Conservation (phyloP, 139 green algal species). For the Chlorella sp. region DNA sequence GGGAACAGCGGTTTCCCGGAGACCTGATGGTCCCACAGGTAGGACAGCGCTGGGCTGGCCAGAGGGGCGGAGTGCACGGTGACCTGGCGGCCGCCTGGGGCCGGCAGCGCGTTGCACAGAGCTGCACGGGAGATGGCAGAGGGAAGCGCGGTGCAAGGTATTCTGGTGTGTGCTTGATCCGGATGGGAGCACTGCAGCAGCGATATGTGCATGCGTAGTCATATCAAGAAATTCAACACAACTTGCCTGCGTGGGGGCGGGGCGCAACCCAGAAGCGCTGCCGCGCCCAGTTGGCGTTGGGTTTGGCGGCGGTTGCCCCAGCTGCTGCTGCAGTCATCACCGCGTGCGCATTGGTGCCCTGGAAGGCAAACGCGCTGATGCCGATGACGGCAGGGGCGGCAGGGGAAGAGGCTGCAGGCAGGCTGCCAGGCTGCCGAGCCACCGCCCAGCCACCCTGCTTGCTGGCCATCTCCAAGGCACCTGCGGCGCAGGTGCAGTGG, state of each 20-base stretch:
- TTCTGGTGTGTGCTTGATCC: no score
- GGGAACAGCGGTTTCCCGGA: conserved; percentile 64
- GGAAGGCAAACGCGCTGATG: conserved; percentile 57
- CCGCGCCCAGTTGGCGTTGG: not conserved
- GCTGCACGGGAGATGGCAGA: no score
- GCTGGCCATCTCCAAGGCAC: conserved; percentile 30
- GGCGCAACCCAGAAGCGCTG: conserved; percentile 44
- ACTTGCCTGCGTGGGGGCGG: conserved; percentile 9
- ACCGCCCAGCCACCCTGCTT: not conserved
- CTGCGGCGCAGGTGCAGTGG: not conserved
- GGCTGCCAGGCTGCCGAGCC: conserved; percentile 25
- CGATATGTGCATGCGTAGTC: not conserved
- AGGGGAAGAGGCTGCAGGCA: not conserved
- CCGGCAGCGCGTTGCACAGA: not conserved
- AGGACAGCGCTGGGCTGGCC: conserved; percentile 43
- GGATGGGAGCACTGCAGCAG: no score
- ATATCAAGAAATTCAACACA: not conserved
- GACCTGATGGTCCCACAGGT: conserved; percentile 80
- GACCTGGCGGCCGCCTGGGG: conserved; percentile 12
- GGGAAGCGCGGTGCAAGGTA: no score
- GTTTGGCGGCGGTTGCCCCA: not conserved
- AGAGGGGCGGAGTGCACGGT: conserved; percentile 32
- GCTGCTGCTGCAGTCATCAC: not conserved
- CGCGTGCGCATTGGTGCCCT: conserved; percentile 56
- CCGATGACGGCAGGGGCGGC: not conserved